These are phyloP conservation scores for Saturnispora hagleri DNA, from an alignment of 805 yeast genomes.

Conservation along the genomic window DNA sequence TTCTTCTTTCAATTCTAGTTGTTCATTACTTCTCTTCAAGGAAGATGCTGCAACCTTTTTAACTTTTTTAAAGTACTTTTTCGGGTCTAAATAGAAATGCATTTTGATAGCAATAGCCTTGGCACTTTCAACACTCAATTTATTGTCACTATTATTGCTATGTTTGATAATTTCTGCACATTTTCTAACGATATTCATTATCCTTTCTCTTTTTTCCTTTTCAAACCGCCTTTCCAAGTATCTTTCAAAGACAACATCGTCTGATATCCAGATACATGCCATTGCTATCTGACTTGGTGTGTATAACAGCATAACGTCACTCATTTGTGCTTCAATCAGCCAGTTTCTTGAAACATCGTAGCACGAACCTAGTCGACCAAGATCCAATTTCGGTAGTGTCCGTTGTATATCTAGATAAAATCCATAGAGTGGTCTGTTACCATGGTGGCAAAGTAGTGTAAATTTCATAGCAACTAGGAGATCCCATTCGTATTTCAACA, in stretches of 20 bases:
- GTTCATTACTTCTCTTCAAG: background rate
- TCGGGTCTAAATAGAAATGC: constrained; percentile 54
- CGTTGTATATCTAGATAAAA: constrained; percentile 83
- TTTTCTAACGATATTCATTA: constrained; percentile 33
- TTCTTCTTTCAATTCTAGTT: constrained; percentile 1
- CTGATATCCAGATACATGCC: constrained; percentile 66
- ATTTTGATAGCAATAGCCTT: constrained; percentile 54
- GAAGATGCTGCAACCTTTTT: constrained; percentile 4
- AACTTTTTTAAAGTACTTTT: constrained; percentile 15
- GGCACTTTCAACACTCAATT: constrained; percentile 51
- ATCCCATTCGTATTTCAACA: constrained; percentile 71
- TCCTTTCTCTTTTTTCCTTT: background rate
- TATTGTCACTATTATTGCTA: constrained; percentile 23
- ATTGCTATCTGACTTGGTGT: constrained; percentile 96
- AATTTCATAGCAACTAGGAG: constrained; percentile 68
- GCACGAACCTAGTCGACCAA: constrained; percentile 55
- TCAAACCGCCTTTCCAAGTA: constrained; percentile 41
- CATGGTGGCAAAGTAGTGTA: constrained; percentile 80
- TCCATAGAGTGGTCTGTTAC: constrained; percentile 86
- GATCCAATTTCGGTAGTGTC: constrained; percentile 51
- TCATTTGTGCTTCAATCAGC: constrained; percentile 36
- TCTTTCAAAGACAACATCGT: constrained; percentile 52
- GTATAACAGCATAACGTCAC: constrained; percentile 68
- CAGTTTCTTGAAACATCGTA: constrained; percentile 51
- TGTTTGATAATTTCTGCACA: constrained; percentile 42